Conservation (phyloP, 2,329 filamentous ascomycete genomes). For the Onygenales sp. region DNA sequence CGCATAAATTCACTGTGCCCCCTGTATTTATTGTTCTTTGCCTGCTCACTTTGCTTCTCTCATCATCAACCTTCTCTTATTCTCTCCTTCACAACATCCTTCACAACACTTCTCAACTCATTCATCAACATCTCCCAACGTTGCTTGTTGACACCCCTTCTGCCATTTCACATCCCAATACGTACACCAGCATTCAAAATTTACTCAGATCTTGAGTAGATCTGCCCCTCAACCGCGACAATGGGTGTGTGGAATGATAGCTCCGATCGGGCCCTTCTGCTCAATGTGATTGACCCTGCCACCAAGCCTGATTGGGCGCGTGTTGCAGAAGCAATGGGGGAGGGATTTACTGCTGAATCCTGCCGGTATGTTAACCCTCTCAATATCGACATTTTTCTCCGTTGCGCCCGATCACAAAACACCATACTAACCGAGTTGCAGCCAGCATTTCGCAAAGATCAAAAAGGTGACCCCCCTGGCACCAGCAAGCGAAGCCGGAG, state of each 20-base stretch:
- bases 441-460: conserved; percentile 10
- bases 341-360: conserved; percentile 12
- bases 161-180: no score
- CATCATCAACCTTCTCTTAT: no score
- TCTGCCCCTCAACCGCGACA: background rate
- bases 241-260: conserved; percentile 12
- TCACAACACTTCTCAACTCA: no score
- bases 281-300: conserved; percentile 10
- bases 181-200: no score
- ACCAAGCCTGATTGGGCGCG: conserved; percentile 12
- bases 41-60: no score
- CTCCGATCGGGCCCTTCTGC: conserved; percentile 12
- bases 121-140: no score
- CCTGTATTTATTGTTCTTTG: no score
- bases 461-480: background rate
- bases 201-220: no score
- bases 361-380: conserved; percentile 10
- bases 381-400: background rate
- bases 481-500: background rate
- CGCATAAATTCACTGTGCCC: no score
- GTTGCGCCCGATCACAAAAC: background rate
- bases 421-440: background rate
- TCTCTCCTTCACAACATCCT: no score
- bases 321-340: conserved; percentile 11
- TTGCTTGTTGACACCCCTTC: no score